Base-by-base conservation (phyloP, 192 early-diverging fungal species). In the Mortierella hygrophila region DNA sequence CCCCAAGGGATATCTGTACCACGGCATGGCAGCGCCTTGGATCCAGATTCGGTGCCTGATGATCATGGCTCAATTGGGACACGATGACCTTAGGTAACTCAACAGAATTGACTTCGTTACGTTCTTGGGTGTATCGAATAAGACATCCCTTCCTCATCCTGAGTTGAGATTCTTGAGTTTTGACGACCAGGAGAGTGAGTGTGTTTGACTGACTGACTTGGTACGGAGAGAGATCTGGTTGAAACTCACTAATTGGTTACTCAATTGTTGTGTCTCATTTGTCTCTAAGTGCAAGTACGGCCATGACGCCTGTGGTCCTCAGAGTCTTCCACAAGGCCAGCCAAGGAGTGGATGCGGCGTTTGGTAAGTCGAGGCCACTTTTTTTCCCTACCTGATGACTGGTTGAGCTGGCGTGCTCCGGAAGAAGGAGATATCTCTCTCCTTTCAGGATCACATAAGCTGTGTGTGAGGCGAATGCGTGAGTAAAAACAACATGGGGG, bases 21-120 rank as follows among this genome's bases (percentile, higher is more conserved):
- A 92, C 73, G 89, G 89, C n/a, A 88, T 85, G 15, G 74, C 89
- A 23, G 90, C 92, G 3, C 92, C 92, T 2, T 92, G 92, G 92
- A 90, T 91, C 44, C 92, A 92, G 70, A 83, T 92, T 41, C 74
- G 88, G n/a, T 89, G 89, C 68, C 72, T 92, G 11, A 75, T 88
- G 63, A 89, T 91, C 41, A 79, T 90, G 75, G 85, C 81, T 35
- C 63, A 78, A 21, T 65, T 89, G 0, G 89, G 82, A 10, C 42
- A 82, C 16, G 68, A 82, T 26, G 85, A 89, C 72, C 79, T 86
- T 71, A 78, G 79, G 84, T 86, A 86, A 38, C 46, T 46, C 13
- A 26, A 11, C 47, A 46, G 21, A 44, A 46, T 46, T 29, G 72
- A 8, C 37, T n/a, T 23, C 35, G 35, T 35, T 20, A 2, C 38